Conservation (phyloP, 306 rosid genomes). For the Lagenaria siceraria region DNA sequence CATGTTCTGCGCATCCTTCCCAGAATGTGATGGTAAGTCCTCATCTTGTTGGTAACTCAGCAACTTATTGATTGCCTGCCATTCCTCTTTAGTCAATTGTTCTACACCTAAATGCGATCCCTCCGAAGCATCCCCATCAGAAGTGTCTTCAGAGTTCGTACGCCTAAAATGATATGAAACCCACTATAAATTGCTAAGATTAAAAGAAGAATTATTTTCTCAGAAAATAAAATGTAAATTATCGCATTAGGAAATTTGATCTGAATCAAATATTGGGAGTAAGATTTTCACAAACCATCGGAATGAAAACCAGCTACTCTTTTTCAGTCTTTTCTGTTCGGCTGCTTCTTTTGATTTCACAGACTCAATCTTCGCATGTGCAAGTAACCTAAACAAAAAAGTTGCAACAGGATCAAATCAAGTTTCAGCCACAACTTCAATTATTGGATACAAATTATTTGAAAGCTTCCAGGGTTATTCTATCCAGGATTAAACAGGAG, state of each 20-base stretch:
- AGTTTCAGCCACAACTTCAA: slow-evolving; percentile 2
- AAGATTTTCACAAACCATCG: slow-evolving; percentile 40
- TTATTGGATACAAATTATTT: background rate
- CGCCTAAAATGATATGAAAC: slow-evolving; percentile 28
- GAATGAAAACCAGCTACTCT: slow-evolving; percentile 83
- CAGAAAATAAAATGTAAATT: background rate
- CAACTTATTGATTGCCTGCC: slow-evolving; percentile 87
- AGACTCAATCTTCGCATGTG: slow-evolving; percentile 91
- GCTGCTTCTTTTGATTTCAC: slow-evolving; percentile 92
- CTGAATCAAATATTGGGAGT: background rate
- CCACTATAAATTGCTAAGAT: slow-evolving; percentile 7
- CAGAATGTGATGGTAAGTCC: slow-evolving; percentile 33
- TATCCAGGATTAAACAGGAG: too few relatives aligned
- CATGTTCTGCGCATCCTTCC: slow-evolving; percentile 68
- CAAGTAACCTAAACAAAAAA: slow-evolving; percentile 55
- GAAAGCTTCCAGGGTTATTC: too few relatives aligned
- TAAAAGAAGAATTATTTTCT: background rate
- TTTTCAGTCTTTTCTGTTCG: slow-evolving; percentile 51
- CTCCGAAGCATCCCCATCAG: slow-evolving; percentile 39
- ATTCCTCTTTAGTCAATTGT: slow-evolving; percentile 77
- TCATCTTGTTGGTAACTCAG: slow-evolving; percentile 80
- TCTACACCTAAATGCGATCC: slow-evolving; percentile 46
- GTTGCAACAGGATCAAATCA: background rate
- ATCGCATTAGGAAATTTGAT: background rate
- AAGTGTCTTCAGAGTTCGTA: slow-evolving; percentile 39